Percentiles rank a stretch among this genome's conserved stretches.
These are phyloP conservation scores for Cladosporium oxysporum DNA, from an alignment of 2,329 filamentous ascomycete genomes.

Conservation along the genomic window DNA sequence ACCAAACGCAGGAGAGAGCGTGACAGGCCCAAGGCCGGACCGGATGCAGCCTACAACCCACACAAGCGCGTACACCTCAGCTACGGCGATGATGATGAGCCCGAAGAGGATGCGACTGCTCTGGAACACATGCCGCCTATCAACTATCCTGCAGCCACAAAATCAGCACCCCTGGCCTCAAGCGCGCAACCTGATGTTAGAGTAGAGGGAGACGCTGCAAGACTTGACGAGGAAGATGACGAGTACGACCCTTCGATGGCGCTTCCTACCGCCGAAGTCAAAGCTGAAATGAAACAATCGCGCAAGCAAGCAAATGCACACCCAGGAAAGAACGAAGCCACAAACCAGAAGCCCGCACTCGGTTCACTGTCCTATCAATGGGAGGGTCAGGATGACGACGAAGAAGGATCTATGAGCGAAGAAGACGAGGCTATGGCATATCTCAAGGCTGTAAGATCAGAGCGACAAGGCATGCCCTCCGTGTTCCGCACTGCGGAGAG, in stretches of 20 bases:
- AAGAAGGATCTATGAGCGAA: conserved; percentile 28
- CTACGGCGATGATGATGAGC: conserved; percentile 35
- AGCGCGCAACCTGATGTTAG: neutral
- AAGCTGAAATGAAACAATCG: neutral
- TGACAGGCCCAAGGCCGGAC: conserved; percentile 35
- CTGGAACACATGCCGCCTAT: conserved; percentile 9
- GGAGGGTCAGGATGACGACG: conserved; percentile 24
- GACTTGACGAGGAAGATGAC: neutral
- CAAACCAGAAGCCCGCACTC: conserved; percentile 31
- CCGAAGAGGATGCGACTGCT: conserved; percentile 17
- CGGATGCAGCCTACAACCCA: conserved; percentile 33
- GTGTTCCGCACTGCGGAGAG: conserved; percentile 28
- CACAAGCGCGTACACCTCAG: conserved; percentile 38
- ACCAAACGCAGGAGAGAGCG: conserved; percentile 35
- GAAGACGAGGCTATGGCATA: conserved; percentile 38
- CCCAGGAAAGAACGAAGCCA: conserved; percentile 24
- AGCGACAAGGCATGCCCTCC: conserved; percentile 31
- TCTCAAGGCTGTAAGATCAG: conserved; percentile 34
- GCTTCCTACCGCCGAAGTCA: neutral
- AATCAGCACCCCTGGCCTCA: neutral
- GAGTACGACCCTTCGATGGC: neutral
- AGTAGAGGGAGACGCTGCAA: neutral
- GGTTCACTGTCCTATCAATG: conserved; percentile 29
- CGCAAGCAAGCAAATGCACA: conserved; percentile 10
- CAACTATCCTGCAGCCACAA: conserved; percentile 2